phyloP scores from a whole-genome alignment of 2,329 filamentous ascomycete species.

The Fusarium transvaalense region DNA sequence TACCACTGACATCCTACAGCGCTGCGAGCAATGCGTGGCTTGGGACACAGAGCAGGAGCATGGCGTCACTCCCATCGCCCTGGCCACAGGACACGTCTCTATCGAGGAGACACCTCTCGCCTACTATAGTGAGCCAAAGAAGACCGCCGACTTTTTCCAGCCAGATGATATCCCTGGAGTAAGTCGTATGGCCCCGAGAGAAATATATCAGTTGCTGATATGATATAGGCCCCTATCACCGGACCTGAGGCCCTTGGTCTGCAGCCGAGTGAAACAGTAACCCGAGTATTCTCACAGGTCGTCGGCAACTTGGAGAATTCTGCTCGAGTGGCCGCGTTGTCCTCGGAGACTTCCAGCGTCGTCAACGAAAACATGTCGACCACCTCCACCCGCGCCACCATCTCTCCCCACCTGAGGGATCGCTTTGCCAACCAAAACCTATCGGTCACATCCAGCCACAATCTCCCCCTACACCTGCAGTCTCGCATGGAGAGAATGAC shows the following conservation, averaged over 20 bases:
- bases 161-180: conserved; percentile 34
- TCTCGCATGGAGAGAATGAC: not conserved
- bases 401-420: conserved; percentile 22
- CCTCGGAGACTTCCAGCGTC: conserved; percentile 25
- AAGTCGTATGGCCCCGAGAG: not conserved
- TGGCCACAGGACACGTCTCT: conserved; percentile 53
- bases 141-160: conserved; percentile 42
- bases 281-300: not conserved
- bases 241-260: conserved; percentile 44
- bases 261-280: conserved; percentile 1
- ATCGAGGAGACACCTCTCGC: conserved; percentile 46
- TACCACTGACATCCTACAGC: conserved; percentile 43
- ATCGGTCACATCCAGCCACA: conserved; percentile 19
- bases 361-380: conserved; percentile 20
- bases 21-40: conserved; percentile 52
- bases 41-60: conserved; percentile 55
- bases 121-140: conserved; percentile 22
- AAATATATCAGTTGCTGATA: conserved; percentile 9
- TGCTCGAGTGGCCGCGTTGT: not conserved
- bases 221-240: conserved; percentile 48
- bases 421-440: conserved; percentile 7
- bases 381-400: conserved; percentile 4
- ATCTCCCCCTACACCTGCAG: not conserved
- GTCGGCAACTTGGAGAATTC: not conserved
- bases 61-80: conserved; percentile 46